A percentile compares a stretch with the other conserved stretches of the same genome.
These are phyloP conservation scores for Globisporangium sylvaticum DNA, from an alignment of 352 stramenopile genomes.

Conservation along the genomic window DNA sequence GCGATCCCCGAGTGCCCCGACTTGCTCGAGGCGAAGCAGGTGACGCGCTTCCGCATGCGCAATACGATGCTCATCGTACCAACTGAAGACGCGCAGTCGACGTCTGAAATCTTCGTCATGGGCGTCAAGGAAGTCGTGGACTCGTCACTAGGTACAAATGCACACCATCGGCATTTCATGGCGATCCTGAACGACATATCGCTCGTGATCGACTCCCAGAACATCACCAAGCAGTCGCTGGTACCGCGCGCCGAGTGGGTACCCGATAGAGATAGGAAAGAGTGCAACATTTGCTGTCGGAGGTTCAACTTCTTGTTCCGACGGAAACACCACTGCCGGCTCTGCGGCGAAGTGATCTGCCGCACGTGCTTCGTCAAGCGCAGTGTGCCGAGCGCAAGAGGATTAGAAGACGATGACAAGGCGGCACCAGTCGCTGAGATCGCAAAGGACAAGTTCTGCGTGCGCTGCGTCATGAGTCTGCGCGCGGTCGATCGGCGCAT, in stretches of 20 bases:
- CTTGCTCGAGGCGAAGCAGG: conserved; percentile 22
- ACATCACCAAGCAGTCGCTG: conserved; percentile 38
- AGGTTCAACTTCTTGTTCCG: conserved; percentile 24
- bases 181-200: conserved; percentile 47
- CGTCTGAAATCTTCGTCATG: conserved; percentile 47
- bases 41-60: conserved; percentile 40
- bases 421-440: conserved; percentile 8
- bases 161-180: conserved; percentile 44
- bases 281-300: conserved; percentile 22
- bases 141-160: conserved; percentile 32
- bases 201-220: conserved; percentile 51
- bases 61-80: conserved; percentile 41
- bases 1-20: conserved; percentile 44
- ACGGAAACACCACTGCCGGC: conserved; percentile 41
- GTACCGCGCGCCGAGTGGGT: conserved; percentile 31
- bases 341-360: conserved; percentile 52
- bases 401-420: neutral
- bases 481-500: conserved; percentile 34
- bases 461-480: conserved; percentile 47
- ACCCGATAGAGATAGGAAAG: conserved; percentile 24
- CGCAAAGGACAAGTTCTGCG: conserved; percentile 51
- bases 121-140: conserved; percentile 27
- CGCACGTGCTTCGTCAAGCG: conserved; percentile 47
- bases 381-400: conserved; percentile 18
- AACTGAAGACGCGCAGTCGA: conserved; percentile 24